Evolutionary conservation across 768 basidiomycete species (phyloP), one percentile per base, ranked within the genome.

Genomic region (Lepiota brunneoincarnata): DNA sequence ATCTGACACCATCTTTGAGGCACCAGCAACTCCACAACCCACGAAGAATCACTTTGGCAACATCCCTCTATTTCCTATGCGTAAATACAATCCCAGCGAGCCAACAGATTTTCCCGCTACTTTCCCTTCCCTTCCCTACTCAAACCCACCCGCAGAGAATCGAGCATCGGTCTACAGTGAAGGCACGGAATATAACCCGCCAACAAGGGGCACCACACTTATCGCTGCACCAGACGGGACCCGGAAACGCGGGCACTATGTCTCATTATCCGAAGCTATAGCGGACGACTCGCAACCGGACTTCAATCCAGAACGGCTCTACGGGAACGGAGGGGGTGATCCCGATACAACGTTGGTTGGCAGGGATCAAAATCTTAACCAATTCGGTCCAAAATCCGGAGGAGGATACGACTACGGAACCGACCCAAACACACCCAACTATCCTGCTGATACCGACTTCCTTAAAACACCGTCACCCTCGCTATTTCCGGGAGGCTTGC

Each of bases 401-500:
- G 41, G 38, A 20, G 17, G 18, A 42, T 42, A 51, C 26, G 28
- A 20, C 23, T 50, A 37, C 24, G 17, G 20, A 6, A 20, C 42
- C 31, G 38, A 39, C n/a, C 37, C 43, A 28, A 14, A 24, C 7
- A 53, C 36, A 37, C 51, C 51, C n/a, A n/a, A 51, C 34, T 42
- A 51, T 15, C 17, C 11, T 20, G 34, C 34, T 5, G 52, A 53
- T n/a, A 53, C 44, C 24, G 43, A 38, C 26, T 39, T 53, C 24
- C 52, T 53, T 4, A 46, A 53, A 39, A 53, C 52, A n/a, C 52
- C 52, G 10, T 46, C 55, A 11, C 56, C 56, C 15, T 41, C 45
- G 6, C 39, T 57, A 4, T 57, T 57, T 31, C 51, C 45, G 34
- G 14, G 23, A 2, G 51, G 56, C 7, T 23, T 53, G 18, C 51